These are phyloP conservation scores for Wickerhamomyces hampshirensis DNA, from an alignment of 805 yeast species.

Conservation along the genomic window DNA sequence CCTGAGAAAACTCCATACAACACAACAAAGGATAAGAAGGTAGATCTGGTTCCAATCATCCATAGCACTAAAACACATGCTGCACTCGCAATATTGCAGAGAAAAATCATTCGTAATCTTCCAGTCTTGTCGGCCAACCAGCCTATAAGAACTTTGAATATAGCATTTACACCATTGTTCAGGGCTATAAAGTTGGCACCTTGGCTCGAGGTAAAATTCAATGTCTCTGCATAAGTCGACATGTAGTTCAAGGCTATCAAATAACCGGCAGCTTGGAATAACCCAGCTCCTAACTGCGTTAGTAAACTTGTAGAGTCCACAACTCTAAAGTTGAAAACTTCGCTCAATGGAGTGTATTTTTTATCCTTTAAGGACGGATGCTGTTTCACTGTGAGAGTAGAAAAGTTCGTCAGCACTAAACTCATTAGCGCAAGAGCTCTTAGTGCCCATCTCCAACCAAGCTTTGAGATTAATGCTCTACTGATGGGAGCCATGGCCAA, in stretches of 20 bases:
- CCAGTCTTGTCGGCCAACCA: conserved; percentile 36
- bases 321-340: conserved; percentile 7
- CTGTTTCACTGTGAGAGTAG: conserved; percentile 6
- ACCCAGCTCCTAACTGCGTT: conserved; percentile 20
- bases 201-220: conserved; percentile 26
- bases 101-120: conserved; percentile 35
- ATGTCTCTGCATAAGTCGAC: conserved; percentile 30
- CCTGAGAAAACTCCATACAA: conserved; percentile 33
- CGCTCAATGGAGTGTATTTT: conserved; percentile 1
- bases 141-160: conserved; percentile 31
- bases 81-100: conserved; percentile 32
- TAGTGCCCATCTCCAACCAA: conserved; percentile 34
- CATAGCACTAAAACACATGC: conserved; percentile 33
- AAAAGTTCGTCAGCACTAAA: conserved; percentile 7
- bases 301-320: conserved; percentile 5
- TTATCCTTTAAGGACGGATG: conserved; percentile 7
- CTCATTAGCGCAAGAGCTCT: conserved; percentile 28
- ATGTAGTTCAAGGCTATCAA: conserved; percentile 30
- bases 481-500: conserved; percentile 28
- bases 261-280: conserved; percentile 33
- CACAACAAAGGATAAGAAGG: conserved; percentile 30
- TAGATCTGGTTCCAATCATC: conserved; percentile 25
- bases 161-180: conserved; percentile 31
- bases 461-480: conserved; percentile 21
- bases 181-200: conserved; percentile 33